These are phyloP conservation scores for Solanum virginianum DNA, from an alignment of 257 asterid genomes.

Conservation along the genomic window DNA sequence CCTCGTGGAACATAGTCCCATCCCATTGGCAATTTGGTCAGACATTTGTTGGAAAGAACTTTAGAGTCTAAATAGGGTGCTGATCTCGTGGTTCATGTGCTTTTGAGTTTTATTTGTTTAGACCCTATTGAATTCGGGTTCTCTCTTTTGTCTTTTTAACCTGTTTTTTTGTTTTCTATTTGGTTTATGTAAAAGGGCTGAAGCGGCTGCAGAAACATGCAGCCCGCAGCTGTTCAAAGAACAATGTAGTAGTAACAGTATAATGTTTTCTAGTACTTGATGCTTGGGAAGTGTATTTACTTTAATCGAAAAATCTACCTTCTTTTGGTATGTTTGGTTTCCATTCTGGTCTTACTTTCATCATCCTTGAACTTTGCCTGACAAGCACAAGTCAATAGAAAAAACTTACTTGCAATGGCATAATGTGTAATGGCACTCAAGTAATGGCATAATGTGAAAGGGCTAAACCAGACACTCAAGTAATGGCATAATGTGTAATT, in stretches of 20 bases:
- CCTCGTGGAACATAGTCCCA: constrained; percentile 68
- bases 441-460: background rate
- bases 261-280: background rate
- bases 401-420: background rate
- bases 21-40: constrained; percentile 82
- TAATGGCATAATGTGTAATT: background rate
- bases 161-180: background rate
- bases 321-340: background rate
- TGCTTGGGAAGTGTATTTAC: background rate
- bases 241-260: background rate
- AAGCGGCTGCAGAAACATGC: constrained; percentile 66
- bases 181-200: constrained; percentile 24
- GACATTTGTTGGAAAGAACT: constrained; percentile 61
- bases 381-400: background rate
- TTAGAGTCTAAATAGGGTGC: constrained; percentile 20
- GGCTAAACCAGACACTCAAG: background rate
- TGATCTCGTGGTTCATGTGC: background rate
- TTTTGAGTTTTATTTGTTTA: background rate
- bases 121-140: background rate
- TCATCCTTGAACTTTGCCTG: too few species aligned
- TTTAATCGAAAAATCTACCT: background rate
- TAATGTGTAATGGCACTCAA: background rate
- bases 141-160: background rate
- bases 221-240: constrained; percentile 64
- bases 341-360: background rate